A percentile compares a stretch with the other conserved stretches of the same genome.
Conservation (phyloP, 2,329 filamentous ascomycete genomes). For the Cylindrodendrum hubeiense region DNA sequence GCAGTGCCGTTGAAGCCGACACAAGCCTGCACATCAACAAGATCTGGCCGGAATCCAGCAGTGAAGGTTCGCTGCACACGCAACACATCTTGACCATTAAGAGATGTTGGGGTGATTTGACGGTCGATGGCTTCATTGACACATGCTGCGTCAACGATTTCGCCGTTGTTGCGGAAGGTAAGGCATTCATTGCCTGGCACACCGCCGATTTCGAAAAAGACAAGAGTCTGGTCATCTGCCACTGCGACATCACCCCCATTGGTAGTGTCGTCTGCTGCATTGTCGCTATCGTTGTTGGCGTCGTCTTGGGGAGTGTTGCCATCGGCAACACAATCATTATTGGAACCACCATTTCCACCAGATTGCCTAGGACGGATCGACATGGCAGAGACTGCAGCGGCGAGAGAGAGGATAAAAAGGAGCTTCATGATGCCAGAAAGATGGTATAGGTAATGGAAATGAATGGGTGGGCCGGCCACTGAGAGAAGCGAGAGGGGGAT, state of each 20-base stretch:
- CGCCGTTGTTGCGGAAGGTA: slow-evolving; percentile 34
- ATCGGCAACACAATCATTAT: background rate
- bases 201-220: slow-evolving; percentile 29
- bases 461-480: slow-evolving; percentile 26
- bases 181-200: slow-evolving; percentile 33
- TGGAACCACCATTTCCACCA: background rate
- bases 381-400: slow-evolving; percentile 12
- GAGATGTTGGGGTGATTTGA: slow-evolving; percentile 24
- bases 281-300: background rate
- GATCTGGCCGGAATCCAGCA: slow-evolving; percentile 29
- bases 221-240: slow-evolving; percentile 26
- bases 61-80: slow-evolving; percentile 33
- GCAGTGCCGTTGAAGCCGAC: slow-evolving; percentile 33
- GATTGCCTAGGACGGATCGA: slow-evolving; percentile 14
- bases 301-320: background rate
- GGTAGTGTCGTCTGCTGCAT: background rate
- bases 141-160: slow-evolving; percentile 34
- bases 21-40: slow-evolving; percentile 27
- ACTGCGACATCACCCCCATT: background rate
- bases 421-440: slow-evolving; percentile 19
- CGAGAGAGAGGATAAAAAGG: background rate
- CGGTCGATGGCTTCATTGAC: slow-evolving; percentile 30
- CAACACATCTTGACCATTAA: slow-evolving; percentile 26
- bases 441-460: background rate
- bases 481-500: background rate